Base-by-base conservation (phyloP, 148 eudicot species). In the Silene uniflora region DNA sequence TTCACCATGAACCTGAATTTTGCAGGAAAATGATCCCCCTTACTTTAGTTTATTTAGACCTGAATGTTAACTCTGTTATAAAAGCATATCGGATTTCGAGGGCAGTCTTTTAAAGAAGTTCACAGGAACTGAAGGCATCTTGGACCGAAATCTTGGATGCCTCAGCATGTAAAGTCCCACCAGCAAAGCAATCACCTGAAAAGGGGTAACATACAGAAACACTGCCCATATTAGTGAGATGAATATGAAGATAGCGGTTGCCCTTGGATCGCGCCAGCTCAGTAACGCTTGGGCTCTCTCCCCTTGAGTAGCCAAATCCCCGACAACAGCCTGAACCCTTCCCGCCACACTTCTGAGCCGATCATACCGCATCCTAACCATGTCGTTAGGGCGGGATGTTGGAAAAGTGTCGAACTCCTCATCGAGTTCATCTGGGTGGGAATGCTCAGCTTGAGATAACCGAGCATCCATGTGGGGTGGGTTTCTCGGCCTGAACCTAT, bases 381-480 rank as follows among this genome's bases (percentile, higher is more conserved):
- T 1, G 10, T 91, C 95, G 0, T 80, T 82, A 0, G 90, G 88
- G 52, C 88, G 78, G 16, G 95, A 85, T 12, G 97, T 86, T 0
- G 98, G 98, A 80, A 93, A 93, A 0, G 95, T 73, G 71, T 91
- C 98, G 6, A 91, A 93, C 76, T 91, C 98, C 89, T 93, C 98
- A 12, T 91, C 95, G 0, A 91, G 89, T 79, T 90, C 97, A 24
- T 92, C 97, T 0, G 92, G 91, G 75, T 83, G 83, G 1, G 83
- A 82, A 39, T 77, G 84, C 81, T 94, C 98, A 0, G 98, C 97
- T n/a, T 89, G 96, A 3, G 98, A 94, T 18, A 92, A 54, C 13
- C 90, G 79, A 4, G 97, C 93, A 27, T 94, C 96, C 98, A 94
- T 94, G 81, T 94, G 97, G 19, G 98, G 93, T 1, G 97, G 98